Conservation (phyloP, 805 yeast genomes). For the Wickerhamiella qilinensis region DNA sequence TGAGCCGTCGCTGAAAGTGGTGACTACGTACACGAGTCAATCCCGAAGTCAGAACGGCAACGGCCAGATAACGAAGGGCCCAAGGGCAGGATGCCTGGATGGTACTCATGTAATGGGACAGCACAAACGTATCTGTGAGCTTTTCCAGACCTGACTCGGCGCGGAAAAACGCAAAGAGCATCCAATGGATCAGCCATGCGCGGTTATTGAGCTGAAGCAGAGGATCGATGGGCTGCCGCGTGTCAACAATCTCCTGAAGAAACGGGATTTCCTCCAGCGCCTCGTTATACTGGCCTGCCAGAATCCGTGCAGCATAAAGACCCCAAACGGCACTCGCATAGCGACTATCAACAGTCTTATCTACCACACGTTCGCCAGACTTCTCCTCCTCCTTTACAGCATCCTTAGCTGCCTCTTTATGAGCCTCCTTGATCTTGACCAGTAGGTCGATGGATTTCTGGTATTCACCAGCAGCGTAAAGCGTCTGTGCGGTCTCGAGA, state of each 20-base stretch:
- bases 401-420: constrained; percentile 34
- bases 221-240: constrained; percentile 36
- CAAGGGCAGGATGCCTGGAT: constrained; percentile 62
- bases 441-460: constrained; percentile 16
- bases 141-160: constrained; percentile 35
- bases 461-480: constrained; percentile 30
- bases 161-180: constrained; percentile 46
- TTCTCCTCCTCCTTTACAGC: constrained; percentile 24
- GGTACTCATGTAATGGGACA: constrained; percentile 44
- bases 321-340: constrained; percentile 32
- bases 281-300: constrained; percentile 36
- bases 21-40: constrained; percentile 13
- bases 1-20: constrained; percentile 35
- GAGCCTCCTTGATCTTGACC: constrained; percentile 1
- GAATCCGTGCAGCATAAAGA: constrained; percentile 43
- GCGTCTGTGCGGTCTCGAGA: constrained; percentile 22
- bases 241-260: constrained; percentile 43
- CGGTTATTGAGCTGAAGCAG: constrained; percentile 44
- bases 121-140: constrained; percentile 40
- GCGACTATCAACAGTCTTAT: constrained; percentile 26
- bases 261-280: constrained; percentile 21
- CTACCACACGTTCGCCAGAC: too few species aligned
- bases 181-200: constrained; percentile 57
- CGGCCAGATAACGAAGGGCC: constrained; percentile 49
- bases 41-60: constrained; percentile 31